Percentiles rank a stretch among this genome's conserved stretches.
These are phyloP conservation scores for Oryza meyeriana DNA, from an alignment of 176 grass and related monocot genomes.

Conservation along the genomic window DNA sequence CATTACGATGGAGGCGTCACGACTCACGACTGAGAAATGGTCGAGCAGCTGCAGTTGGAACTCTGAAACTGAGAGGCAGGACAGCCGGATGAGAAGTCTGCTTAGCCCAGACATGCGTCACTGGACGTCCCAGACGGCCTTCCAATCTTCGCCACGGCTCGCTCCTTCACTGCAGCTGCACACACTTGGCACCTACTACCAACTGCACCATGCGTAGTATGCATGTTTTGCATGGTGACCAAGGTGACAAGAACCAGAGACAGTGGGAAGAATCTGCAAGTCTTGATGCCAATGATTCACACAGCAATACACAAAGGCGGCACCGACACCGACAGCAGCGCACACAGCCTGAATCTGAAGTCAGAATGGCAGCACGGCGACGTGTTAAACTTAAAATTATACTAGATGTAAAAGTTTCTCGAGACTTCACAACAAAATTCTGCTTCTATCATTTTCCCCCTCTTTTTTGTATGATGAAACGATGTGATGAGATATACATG, in stretches of 20 bases:
- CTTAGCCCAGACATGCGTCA: background rate
- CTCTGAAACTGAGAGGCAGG: background rate
- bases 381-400: background rate
- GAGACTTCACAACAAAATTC: background rate
- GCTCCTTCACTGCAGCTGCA: too few species aligned
- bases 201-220: too few species aligned
- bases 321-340: background rate
- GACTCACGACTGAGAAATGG: background rate
- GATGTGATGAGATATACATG: constrained; percentile 54
- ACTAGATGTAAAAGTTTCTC: background rate
- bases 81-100: background rate
- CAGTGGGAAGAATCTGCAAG: background rate
- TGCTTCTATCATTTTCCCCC: constrained; percentile 34
- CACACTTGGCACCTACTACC: too few species aligned
- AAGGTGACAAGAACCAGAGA: background rate
- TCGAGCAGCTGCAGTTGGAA: background rate
- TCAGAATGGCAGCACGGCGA: background rate
- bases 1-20: too few species aligned
- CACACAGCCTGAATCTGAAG: background rate
- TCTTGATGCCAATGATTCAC: background rate
- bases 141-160: too few species aligned
- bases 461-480: constrained; percentile 29
- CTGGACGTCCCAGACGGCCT: background rate
- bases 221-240: background rate
- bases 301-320: background rate